Base-by-base conservation (phyloP, 495 filamentous ascomycete species). In the Darksidea phi region DNA sequence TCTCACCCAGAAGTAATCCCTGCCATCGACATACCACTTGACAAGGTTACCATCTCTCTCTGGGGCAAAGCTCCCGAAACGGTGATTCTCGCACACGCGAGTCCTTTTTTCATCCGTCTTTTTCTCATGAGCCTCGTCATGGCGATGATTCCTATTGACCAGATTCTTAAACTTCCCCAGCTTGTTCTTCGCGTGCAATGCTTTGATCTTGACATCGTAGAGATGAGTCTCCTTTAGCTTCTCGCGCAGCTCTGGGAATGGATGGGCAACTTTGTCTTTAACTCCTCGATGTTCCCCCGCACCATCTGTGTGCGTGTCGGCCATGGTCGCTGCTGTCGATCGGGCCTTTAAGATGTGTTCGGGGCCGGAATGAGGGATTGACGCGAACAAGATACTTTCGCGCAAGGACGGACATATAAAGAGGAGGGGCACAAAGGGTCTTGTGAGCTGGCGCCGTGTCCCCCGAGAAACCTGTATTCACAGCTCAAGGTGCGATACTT, bases 1-100 rank as follows among this genome's bases (percentile, higher is more conserved):
- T 36, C 64, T 63, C 57, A 68, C 65, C 87, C 90, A 95, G 69
- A 91, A 90, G 72, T 97, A 97, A 73, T 97, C 89, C 37, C 88
- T 78, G 0, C 88, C 93, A 71, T 97, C 93, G 7, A 96, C 89
- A 78, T 97, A 97, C 92, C 92, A 97, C 77, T 97, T 97, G 59
- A 96, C 80, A 57, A 86, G 82, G 71, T 97, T 96, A 11, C 88
- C 89, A 13, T 90, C 84, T 21, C 83, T 83, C 67, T 91, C 84
- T 1, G 92, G 92, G 5, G 92, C 92, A 72, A 90, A 98, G 12
- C 88, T 92, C 12, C 85, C 67, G 74, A 89, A 97, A n/a, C 92
- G 85, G 62, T 97, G 87, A 23, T 81, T 82, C 56, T 91, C 82
- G 61, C 81, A 75, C 59, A 96, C 87, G 18, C 71, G 77, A 57